Evolutionary conservation across 1,139 yeast species (phyloP).

Genomic region (Ogataea hybrid): DNA sequence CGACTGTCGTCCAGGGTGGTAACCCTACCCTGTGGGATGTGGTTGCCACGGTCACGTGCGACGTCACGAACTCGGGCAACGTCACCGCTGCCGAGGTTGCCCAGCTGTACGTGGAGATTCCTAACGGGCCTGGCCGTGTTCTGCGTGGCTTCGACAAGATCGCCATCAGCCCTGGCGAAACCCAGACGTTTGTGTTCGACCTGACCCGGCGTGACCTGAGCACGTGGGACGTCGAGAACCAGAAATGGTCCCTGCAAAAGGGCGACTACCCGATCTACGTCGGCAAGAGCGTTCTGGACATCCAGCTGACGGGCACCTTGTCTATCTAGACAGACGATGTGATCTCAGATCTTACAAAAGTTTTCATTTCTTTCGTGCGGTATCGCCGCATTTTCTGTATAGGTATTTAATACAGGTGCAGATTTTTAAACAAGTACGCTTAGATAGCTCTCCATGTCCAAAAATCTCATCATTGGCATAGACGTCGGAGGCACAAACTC

Average conservation of each 20-base stretch:
- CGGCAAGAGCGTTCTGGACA: conserved; percentile 9
- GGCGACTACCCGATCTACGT: conserved; percentile 3
- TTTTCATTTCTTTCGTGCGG: conserved; percentile 1
- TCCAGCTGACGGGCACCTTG: conserved; percentile 3
- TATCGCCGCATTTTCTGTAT: background rate
- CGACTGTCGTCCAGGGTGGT: conserved; percentile 33
- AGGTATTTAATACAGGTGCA: too few species aligned
- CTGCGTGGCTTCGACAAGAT: conserved; percentile 55
- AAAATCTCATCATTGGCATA: conserved; percentile 32
- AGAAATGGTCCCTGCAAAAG: conserved; percentile 52
- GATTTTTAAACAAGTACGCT: background rate
- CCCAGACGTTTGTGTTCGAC: conserved; percentile 42
- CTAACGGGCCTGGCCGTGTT: conserved; percentile 51
- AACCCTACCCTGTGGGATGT: conserved; percentile 42
- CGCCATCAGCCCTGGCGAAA: conserved; percentile 33
- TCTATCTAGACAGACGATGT: background rate
- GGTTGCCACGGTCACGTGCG: conserved; percentile 28
- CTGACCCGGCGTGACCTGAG: conserved; percentile 55
- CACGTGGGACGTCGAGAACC: conserved; percentile 56
- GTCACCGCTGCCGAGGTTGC: conserved; percentile 46
- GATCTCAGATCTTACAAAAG: background rate
- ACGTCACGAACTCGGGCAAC: conserved; percentile 41
- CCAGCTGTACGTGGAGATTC: conserved; percentile 44
- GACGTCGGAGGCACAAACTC: conserved; percentile 52
- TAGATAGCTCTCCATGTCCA: background rate